Base-by-base conservation (phyloP, 495 filamentous ascomycete genomes). In the Cetradonia linearis region DNA sequence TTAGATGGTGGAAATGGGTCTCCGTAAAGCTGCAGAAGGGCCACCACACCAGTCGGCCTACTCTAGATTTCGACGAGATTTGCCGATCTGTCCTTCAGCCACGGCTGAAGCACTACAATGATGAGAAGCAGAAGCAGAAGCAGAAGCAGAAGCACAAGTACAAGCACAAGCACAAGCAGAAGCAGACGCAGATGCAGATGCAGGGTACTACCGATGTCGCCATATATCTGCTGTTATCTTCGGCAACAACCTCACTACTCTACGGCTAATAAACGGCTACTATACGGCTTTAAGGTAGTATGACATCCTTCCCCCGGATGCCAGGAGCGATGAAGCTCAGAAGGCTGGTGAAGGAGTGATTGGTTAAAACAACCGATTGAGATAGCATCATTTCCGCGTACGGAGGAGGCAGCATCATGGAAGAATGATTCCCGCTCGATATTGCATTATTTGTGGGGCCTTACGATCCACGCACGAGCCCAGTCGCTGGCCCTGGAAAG, bases 51-150 rank as follows among this genome's bases (percentile, higher is more conserved):
- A 46, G 20, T n/a, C n/a, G 6, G 31, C 28, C 50, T 31, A 34
- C 14, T 46, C 42, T 18, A 46, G 42, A 46, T 46, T 16, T 16
- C 18, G 18, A 31, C 33, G 11, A 34, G 20, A 33, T 54, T 36
- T 31, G 50, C 50, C 50, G 50, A 54, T 54, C 31, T n/a, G n/a
- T n/a, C 18, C 2, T 54, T 54, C 50, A 33, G 34, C 50, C 31
- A 54, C 50, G 50, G 31, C 50, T 54, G 33, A 36, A 54, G 0
- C 42, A 46, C 42, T 20, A 46, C n/a, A n/a, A n/a, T n/a, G n/a
- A n/a, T n/a, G n/a, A n/a, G n/a, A n/a, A n/a, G n/a, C n/a, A n/a
- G n/a, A n/a, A n/a, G n/a, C n/a, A n/a, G n/a, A n/a, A n/a, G n/a
- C n/a, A n/a, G n/a, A n/a, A n/a, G n/a, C n/a, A n/a, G n/a, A n/a